phyloP scores from a whole-genome alignment of 345 rosid genomes.

The Fremontodendron californicum region DNA sequence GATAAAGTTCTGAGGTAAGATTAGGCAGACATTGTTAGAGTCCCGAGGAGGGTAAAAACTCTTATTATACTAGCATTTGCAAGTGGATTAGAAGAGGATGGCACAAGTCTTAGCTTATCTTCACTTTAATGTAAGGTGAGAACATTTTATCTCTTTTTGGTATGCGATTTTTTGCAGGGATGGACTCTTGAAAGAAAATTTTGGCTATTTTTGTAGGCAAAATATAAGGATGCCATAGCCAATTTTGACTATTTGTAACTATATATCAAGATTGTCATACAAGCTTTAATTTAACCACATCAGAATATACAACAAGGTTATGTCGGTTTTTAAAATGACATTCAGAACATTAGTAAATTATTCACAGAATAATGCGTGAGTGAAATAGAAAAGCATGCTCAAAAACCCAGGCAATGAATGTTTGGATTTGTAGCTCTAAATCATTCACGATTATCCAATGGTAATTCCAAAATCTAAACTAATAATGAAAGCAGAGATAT shows the following conservation, averaged over 20 bases:
- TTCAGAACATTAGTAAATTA: not conserved
- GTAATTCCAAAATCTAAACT: not conserved
- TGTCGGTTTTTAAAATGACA: not conserved
- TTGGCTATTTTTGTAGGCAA: not conserved
- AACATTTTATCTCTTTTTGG: not conserved
- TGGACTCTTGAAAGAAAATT: not conserved
- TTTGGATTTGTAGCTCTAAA: not conserved
- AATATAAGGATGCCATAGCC: not conserved
- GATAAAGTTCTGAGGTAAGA: not conserved
- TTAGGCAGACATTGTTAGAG: not conserved
- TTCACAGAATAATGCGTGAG: not conserved
- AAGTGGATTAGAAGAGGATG: not conserved
- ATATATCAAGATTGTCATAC: not conserved
- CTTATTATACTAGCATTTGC: not conserved
- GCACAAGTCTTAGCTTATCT: not conserved
- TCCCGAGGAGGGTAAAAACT: not conserved
- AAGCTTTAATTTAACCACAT: not conserved
- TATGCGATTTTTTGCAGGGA: not conserved
- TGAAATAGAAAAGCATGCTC: not conserved
- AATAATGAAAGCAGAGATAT: not conserved
- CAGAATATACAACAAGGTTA: not conserved
- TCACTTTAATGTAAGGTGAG: not conserved
- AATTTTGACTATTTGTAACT: not conserved
- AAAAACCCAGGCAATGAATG: not conserved
- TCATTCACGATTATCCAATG: not conserved